Percentiles rank a stretch among this genome's conserved stretches.
Evolutionary conservation across 2,329 filamentous ascomycete species (phyloP).

Genomic region (Pestalotiopsis sp.): DNA sequence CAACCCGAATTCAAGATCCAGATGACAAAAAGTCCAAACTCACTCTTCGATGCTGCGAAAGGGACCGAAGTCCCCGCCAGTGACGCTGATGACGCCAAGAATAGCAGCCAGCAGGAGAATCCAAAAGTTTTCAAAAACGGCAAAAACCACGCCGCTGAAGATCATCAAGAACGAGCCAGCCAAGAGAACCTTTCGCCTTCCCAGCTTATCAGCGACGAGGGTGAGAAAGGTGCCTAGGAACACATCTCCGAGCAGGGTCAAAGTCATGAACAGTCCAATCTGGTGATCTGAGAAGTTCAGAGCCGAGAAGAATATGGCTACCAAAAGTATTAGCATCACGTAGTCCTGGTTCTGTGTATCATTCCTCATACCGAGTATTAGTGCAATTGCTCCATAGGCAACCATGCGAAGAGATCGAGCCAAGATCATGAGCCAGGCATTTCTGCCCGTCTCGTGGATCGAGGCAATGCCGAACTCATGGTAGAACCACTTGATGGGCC

Average conservation of each 20-base stretch:
- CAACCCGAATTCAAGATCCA: not conserved
- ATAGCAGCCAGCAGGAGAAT: slow-evolving; percentile 59
- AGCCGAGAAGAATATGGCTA: slow-evolving; percentile 59
- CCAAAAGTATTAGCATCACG: not conserved
- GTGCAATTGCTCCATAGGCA: slow-evolving; percentile 63
- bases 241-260: slow-evolving; percentile 65
- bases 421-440: slow-evolving; percentile 58
- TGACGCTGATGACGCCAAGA: slow-evolving; percentile 63
- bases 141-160: slow-evolving; percentile 57
- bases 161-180: slow-evolving; percentile 60
- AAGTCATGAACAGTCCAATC: slow-evolving; percentile 67
- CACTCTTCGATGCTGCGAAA: slow-evolving; percentile 68
- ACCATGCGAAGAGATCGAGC: slow-evolving; percentile 59
- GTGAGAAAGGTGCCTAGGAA: slow-evolving; percentile 59
- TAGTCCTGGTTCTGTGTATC: not conserved
- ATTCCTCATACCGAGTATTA: slow-evolving; percentile 52
- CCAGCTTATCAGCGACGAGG: slow-evolving; percentile 60
- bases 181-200: slow-evolving; percentile 56
- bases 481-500: slow-evolving; percentile 36
- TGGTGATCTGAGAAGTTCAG: slow-evolving; percentile 57
- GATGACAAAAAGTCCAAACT: slow-evolving; percentile 7
- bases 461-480: slow-evolving; percentile 52
- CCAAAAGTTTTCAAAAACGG: slow-evolving; percentile 60
- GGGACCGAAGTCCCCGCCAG: slow-evolving; percentile 67
- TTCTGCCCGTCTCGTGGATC: slow-evolving; percentile 46